phyloP scores from a whole-genome alignment of 495 filamentous ascomycete species.

The Penicillium coprophilum region DNA sequence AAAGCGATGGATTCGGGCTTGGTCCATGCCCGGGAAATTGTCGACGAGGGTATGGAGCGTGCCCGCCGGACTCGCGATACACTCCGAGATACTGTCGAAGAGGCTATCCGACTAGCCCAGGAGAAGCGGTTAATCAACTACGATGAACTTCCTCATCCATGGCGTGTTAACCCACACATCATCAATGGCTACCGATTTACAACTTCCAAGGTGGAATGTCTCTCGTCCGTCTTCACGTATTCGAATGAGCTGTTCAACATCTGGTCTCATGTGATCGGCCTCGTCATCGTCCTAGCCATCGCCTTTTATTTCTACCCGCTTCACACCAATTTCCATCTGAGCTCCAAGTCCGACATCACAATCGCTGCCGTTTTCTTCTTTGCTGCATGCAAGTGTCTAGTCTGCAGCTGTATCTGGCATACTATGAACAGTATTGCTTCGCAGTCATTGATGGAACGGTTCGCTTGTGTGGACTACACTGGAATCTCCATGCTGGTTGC shows the following conservation, averaged over 20 bases:
- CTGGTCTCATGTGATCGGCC: constrained; percentile 89
- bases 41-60: constrained; percentile 81
- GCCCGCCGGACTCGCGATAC: constrained; percentile 74
- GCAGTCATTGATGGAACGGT: constrained; percentile 84
- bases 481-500: constrained; percentile 96
- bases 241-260: constrained; percentile 98
- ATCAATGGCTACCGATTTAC: constrained; percentile 87
- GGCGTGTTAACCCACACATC: constrained; percentile 95
- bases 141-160: constrained; percentile 85
- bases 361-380: constrained; percentile 96
- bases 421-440: constrained; percentile 96
- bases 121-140: constrained; percentile 84
- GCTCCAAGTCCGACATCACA: constrained; percentile 81
- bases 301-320: constrained; percentile 97
- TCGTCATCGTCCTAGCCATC: constrained; percentile 81
- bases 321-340: constrained; percentile 78
- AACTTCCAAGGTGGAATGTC: constrained; percentile 80
- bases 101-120: constrained; percentile 72
- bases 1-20: constrained; percentile 72
- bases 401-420: constrained; percentile 96
- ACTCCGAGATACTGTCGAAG: constrained; percentile 76
- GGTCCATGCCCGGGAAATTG: constrained; percentile 70
- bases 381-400: constrained; percentile 91
- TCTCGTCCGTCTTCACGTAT: constrained; percentile 75
- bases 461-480: constrained; percentile 98